A percentile compares a stretch with the other conserved stretches of the same genome.
Evolutionary conservation across 148 eudicot genomes (phyloP).

Genomic region (Drosera capensis): DNA sequence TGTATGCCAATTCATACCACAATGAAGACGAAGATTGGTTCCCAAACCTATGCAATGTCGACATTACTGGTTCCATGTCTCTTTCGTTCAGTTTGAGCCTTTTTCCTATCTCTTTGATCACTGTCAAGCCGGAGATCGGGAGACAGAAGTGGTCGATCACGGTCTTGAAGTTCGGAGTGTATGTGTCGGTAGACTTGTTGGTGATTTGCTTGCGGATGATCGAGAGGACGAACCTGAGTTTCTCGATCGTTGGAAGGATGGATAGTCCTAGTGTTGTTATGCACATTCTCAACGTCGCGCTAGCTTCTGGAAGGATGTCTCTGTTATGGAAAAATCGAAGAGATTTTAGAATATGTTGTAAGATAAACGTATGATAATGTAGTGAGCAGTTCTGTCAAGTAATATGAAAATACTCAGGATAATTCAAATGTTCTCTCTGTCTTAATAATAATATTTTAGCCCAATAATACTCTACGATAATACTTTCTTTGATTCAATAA

Average conservation of each 20-base stretch:
- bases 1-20: conserved; percentile 71
- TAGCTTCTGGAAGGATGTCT: conserved; percentile 43
- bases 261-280: conserved; percentile 23
- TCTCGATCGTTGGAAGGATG: conserved; percentile 33
- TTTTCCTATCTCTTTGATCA: conserved; percentile 46
- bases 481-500: no score
- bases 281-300: conserved; percentile 34
- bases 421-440: no score
- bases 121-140: conserved; percentile 39
- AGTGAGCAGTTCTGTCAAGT: no score
- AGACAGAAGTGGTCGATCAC: conserved; percentile 52
- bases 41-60: conserved; percentile 74
- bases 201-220: conserved; percentile 22
- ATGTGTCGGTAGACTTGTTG: conserved; percentile 26
- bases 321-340: no score
- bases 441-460: no score
- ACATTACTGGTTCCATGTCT: conserved; percentile 57
- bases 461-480: no score
- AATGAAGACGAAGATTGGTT: conserved; percentile 68
- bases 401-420: no score
- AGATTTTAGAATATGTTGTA: no score
- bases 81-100: conserved; percentile 48
- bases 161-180: conserved; percentile 41
- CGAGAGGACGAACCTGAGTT: conserved; percentile 19
- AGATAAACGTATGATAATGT: no score